These are phyloP conservation scores for Plasmodium knowlesi DNA, from an alignment of 169 alveolate genomes.

Conservation along the genomic window DNA sequence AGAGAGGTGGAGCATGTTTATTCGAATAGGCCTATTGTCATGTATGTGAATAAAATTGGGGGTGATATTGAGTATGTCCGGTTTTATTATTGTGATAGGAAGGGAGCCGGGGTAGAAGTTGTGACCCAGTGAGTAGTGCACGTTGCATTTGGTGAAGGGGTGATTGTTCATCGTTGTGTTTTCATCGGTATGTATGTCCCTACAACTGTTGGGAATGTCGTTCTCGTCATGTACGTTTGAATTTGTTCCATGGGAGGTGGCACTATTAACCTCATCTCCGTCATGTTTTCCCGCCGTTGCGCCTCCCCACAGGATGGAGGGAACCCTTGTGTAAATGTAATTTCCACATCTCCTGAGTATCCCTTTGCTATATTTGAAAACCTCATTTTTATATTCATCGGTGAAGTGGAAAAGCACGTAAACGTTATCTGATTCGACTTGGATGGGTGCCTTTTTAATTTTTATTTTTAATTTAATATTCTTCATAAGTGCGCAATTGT, in stretches of 20 bases:
- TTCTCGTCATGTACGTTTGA: no score
- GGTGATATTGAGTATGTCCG: slow-evolving; percentile 43
- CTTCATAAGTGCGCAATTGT: slow-evolving; percentile 22
- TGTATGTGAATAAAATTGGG: slow-evolving; percentile 16
- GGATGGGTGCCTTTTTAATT: slow-evolving; percentile 54
- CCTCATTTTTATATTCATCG: slow-evolving; percentile 10
- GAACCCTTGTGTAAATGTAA: slow-evolving; percentile 17
- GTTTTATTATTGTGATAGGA: slow-evolving; percentile 46
- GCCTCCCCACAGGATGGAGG: background rate
- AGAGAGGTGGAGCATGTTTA: slow-evolving; percentile 37
- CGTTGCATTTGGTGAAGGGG: slow-evolving; percentile 15
- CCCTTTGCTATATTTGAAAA: slow-evolving; percentile 21
- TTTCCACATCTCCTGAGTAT: slow-evolving; percentile 24
- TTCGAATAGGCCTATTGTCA: slow-evolving; percentile 11
- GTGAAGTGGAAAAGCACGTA: slow-evolving; percentile 22
- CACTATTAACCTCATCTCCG: background rate
- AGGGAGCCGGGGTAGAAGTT: slow-evolving; percentile 12
- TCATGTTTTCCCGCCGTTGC: background rate
- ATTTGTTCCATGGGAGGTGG: background rate
- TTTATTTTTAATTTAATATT: slow-evolving; percentile 44
- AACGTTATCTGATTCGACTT: background rate
- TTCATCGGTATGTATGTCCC: background rate
- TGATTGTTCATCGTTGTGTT: background rate
- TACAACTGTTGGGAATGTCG: background rate
- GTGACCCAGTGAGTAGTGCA: slow-evolving; percentile 17